These are phyloP conservation scores for Strobilomyces dryophilus DNA, from an alignment of 768 basidiomycete species.

Conservation along the genomic window DNA sequence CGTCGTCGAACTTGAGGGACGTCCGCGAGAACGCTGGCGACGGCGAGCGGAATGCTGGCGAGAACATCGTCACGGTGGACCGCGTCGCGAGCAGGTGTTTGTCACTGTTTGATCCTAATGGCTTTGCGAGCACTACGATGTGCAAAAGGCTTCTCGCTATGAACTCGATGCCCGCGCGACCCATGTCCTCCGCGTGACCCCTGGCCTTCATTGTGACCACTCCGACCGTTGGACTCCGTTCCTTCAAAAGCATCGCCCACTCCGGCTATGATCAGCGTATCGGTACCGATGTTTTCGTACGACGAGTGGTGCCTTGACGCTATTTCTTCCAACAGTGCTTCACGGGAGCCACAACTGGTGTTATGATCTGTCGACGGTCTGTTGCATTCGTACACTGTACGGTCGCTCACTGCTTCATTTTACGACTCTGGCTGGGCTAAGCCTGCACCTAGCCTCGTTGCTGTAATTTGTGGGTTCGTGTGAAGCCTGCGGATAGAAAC, in stretches of 20 bases:
- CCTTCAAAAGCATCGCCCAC: neutral
- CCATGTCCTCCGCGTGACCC: constrained; percentile 5
- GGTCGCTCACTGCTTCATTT: constrained; percentile 2
- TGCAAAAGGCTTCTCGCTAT: neutral
- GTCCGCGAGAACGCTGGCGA: constrained; percentile 38
- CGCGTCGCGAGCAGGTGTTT: constrained; percentile 18
- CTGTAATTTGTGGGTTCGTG: neutral
- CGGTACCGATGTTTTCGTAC: neutral
- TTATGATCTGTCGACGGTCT: neutral
- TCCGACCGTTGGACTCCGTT: neutral
- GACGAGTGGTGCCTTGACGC: neutral
- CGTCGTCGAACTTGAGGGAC: constrained; percentile 25
- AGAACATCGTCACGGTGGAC: constrained; percentile 33
- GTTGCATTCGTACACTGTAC: too few species aligned
- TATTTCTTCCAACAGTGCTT: neutral
- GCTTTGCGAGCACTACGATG: too few species aligned
- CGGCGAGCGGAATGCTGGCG: constrained; percentile 37
- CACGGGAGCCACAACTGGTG: neutral
- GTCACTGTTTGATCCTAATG: constrained; percentile 13
- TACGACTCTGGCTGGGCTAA: neutral
- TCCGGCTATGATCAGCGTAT: constrained; percentile 3
- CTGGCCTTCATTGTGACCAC: neutral
- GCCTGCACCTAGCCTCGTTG: neutral
- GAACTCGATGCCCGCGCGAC: constrained; percentile 1
- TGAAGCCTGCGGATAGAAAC: neutral